Evolutionary conservation across 805 yeast species (phyloP), one percentile per base, ranked within the genome.

Genomic region (Scheffersomyces stipitis): DNA sequence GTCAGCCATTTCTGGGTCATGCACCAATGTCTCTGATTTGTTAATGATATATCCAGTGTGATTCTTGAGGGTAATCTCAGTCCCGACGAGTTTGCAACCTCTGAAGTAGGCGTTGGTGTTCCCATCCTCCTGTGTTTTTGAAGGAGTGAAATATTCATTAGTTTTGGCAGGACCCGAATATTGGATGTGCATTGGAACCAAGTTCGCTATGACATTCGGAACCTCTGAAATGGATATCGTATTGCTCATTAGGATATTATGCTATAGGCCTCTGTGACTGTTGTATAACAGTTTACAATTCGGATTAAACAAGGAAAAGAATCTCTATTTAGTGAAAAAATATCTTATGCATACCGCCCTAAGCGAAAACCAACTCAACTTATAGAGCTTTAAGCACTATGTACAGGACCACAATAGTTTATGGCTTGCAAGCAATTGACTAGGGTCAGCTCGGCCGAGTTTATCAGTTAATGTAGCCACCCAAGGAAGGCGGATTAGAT

Each of bases 31-130:
- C 30, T 46, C 51, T 4, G 56, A 46, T 28, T 53, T 48, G 27
- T 56, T 54, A 26, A 61, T 30, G 3, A 65, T 30, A 40, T 58
- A 62, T 4, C 66, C 68, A 2, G 34, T 40, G 37, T 48, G 43
- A 18, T 44, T 31, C 5, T 46, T 32, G 2, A 58, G 37, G 7
- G 46, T 48, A 4, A 58, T 30, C 6, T 37, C 28, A 12, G 40
- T 42, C 1, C 69, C 69, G 5, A 61, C 48, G 15, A 65, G 44
- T 40, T 54, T 60, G 37, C 63, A 52, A 2, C 71, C 71, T 47
- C 71, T 48, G 35, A 62, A 65, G 45, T 56, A 63, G 4, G 64
- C 60, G 2, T 52, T 42, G n/a, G n/a, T n/a, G n/a, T n/a, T n/a
- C n/a, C n/a, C n/a, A 4, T 44, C 43, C 36, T 55, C 59, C 5